These are phyloP conservation scores for Antitrichia curtipendula DNA, from an alignment of 225 moss, liverwort and hornwort genomes.

Conservation along the genomic window DNA sequence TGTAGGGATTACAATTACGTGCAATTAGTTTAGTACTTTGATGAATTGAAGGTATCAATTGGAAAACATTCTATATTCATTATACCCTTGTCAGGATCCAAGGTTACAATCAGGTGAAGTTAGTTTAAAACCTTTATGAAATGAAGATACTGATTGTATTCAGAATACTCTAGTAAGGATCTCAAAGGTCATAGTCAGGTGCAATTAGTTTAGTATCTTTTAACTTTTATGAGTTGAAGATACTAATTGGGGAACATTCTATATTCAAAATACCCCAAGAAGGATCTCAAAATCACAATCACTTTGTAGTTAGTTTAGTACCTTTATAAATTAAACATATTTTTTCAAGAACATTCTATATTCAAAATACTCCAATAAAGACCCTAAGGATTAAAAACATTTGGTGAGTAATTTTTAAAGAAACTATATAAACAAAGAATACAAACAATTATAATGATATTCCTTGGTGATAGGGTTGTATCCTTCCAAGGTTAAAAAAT, in stretches of 20 bases:
- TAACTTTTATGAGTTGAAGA: background rate
- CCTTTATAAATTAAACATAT: background rate
- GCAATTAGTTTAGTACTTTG: background rate
- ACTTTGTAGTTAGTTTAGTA: background rate
- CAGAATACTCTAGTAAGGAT: background rate
- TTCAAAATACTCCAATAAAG: fast-evolving
- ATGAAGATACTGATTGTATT: background rate
- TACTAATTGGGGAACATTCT: background rate
- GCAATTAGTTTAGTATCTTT: no score
- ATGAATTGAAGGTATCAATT: no score
- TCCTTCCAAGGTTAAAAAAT: no score
- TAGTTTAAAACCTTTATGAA: background rate
- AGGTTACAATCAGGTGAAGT: fast-evolving
- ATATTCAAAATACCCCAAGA: background rate
- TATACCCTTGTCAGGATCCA: fast-evolving
- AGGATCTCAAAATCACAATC: fast-evolving
- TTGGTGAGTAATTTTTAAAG: background rate
- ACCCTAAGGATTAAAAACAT: fast-evolving
- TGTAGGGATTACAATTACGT: fast-evolving
- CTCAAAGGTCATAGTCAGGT: fast-evolving
- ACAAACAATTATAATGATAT: background rate
- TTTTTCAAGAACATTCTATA: background rate
- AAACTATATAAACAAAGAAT: background rate
- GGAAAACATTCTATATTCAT: background rate
- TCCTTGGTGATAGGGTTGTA: fast-evolving